A percentile compares a stretch with the other conserved stretches of the same genome.
Conservation (phyloP, 495 filamentous ascomycete species). For the Aspergillus cavernicola region DNA sequence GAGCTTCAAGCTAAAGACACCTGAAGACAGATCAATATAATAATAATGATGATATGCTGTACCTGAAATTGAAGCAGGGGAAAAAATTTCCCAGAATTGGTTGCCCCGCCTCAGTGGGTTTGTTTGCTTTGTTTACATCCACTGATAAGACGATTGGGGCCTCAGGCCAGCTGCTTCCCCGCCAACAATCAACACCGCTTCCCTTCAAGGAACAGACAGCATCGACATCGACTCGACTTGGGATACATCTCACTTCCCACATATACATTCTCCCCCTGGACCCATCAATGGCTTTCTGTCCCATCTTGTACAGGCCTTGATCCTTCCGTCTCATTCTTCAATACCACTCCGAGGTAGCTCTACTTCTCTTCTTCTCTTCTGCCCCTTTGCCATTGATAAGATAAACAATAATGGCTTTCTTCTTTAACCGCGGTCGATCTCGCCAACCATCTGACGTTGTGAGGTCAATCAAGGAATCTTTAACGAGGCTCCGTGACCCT, state of each 20-base stretch:
- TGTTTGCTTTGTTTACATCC: constrained; percentile 35
- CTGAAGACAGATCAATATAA: no score
- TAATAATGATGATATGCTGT: neutral
- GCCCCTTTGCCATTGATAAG: constrained; percentile 12
- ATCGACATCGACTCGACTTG: neutral
- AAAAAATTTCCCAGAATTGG: constrained; percentile 14
- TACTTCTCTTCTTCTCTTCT: neutral
- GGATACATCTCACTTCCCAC: constrained; percentile 1
- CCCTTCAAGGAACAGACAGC: constrained; percentile 2
- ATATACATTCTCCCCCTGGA: neutral
- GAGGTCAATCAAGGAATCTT: constrained; percentile 53
- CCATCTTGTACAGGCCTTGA: neutral
- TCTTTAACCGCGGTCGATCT: constrained; percentile 69
- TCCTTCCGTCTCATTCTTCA: neutral
- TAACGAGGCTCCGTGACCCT: constrained; percentile 45
- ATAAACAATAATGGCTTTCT: constrained; percentile 70
- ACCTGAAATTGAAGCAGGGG: neutral
- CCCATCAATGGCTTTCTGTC: neutral
- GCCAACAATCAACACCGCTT: constrained; percentile 25
- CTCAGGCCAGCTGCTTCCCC: constrained; percentile 21
- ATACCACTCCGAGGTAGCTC: neutral
- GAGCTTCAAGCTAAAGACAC: no score
- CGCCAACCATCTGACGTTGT: constrained; percentile 55
- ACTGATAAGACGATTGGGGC: constrained; percentile 8
- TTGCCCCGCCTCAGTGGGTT: constrained; percentile 35